Evolutionary conservation across 2,329 filamentous ascomycete species (phyloP).

Genomic region (Hysterium pulicare): DNA sequence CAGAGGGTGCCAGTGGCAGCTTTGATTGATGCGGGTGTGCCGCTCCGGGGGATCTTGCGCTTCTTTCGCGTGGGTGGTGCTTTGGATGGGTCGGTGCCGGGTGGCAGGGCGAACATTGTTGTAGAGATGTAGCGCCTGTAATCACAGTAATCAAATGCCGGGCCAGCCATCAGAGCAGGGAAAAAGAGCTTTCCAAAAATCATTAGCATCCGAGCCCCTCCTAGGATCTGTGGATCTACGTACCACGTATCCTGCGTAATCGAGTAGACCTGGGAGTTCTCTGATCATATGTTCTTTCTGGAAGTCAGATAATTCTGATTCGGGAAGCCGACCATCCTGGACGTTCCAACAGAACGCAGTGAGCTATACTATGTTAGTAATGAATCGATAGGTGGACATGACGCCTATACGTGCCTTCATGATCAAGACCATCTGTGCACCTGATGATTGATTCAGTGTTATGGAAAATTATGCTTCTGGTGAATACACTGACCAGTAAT

Average conservation of each 20-base stretch:
- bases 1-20: constrained; percentile 69
- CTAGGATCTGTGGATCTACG: too few species aligned
- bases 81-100: constrained; percentile 77
- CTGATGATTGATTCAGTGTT: constrained; percentile 10
- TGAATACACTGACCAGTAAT: constrained; percentile 64
- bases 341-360: constrained; percentile 98
- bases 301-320: constrained; percentile 75
- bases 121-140: constrained; percentile 92
- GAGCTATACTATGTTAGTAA: constrained; percentile 44
- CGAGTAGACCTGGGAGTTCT: constrained; percentile 69
- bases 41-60: constrained; percentile 88
- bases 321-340: constrained; percentile 80
- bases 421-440: constrained; percentile 94
- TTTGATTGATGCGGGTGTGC: constrained; percentile 78
- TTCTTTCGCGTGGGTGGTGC: constrained; percentile 83
- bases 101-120: constrained; percentile 85
- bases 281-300: constrained; percentile 79
- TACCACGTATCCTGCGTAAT: constrained; percentile 80
- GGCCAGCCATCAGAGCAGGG: constrained; percentile 82
- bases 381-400: neutral
- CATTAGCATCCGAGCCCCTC: too few species aligned
- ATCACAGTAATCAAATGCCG: constrained; percentile 91
- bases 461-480: neutral
- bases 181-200: constrained; percentile 82
- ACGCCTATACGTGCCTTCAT: constrained; percentile 73